Base-by-base conservation (phyloP, 75 land plant genomes). In the Pinus tabuliformis region DNA sequence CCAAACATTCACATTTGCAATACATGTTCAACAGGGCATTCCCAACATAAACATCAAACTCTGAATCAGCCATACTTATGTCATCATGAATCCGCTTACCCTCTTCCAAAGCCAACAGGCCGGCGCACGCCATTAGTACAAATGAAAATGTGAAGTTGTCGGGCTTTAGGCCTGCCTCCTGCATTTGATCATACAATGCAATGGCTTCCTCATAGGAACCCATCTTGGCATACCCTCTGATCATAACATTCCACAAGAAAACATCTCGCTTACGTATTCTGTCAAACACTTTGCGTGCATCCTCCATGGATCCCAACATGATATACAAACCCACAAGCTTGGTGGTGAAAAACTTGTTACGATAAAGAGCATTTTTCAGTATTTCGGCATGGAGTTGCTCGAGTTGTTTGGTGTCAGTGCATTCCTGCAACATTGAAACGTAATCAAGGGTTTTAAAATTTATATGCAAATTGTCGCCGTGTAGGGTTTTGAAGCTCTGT, bases 21-120 rank as follows among this genome's bases (percentile, higher is more conserved):
- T 91, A 86, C 80, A 91, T 36, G 14, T 78, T 57, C 37, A 89
- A 17, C 78, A 91, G 26, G 39, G 86, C 77, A 59, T 86, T 91
- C 57, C 73, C 83, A 3, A 91, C 75, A 0, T 87, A 81, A 56
- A 18, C 33, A 79, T 75, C 58, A 26, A 56, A 36, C 13, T 17
- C 73, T 74, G 77, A 78, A 59, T 86, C 86, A 72, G 30, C 76
- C 14, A 64, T 73, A 7, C 76, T 65, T 14, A 89, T 58, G 62
- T 76, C 70, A 1, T 83, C 83, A 76, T 91, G 90, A 2, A 91
- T 1, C 11, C 14, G 28, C 12, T 64, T 13, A 37, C 89, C 94
- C 75, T 83, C 68, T 15, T 56, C 52, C 6, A 76, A 4, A 52
- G 57, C 78, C 52, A 68, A 64, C 60, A 86, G 58, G 62, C 49